Evolutionary conservation across 2,329 filamentous ascomycete species (phyloP), one percentile per base, ranked within the genome.

Genomic region (Colletotrichum paranaense): DNA sequence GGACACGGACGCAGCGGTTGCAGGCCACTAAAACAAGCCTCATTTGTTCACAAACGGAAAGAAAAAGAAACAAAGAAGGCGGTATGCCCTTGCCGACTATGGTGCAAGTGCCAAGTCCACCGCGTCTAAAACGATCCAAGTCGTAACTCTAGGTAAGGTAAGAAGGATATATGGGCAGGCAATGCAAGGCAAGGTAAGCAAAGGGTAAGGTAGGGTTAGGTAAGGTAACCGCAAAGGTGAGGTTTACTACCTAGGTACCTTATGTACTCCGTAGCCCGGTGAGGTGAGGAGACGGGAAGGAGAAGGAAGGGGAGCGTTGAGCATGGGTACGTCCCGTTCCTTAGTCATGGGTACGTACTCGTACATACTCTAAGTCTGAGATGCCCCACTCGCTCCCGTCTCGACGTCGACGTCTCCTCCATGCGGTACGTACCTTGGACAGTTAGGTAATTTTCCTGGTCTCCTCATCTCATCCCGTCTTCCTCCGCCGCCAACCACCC

Each of bases 51-150:
- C 38, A 42, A 42, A 42, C 38, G 16, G 38, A 42, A 42, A 49
- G 5, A 26, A 67, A 53, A 26, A 35, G 9, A 28, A 24, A 28
- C 7, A 66, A 46, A 14, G 53, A 28, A 16, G 9, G 32, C n/a
- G 35, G 56, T 30, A 60, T 42, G 55, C 64, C 64, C 64, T 52
- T 32, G 55, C 38, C 16, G 26, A n/a, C 55, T 22, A 22, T 30
- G 65, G 38, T 58, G 30, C 65, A 28, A 60, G 7, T 38, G 57
- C 65, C 46, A 42, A 53, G 28, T 42, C 26, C 53, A 32, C 42
- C 38, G 22, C 65, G 56, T 53, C 32, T 67, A 55, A 62, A 62
- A 32, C 46, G 56, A 55, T 14, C 28, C 57, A 30, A 68, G 65
- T 62, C 58, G 19, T 49, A 42, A 5, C 35, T 42, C 30, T 11